phyloP scores from a whole-genome alignment of 179 eudicot genomes.

The Monotropa hypopitys region DNA sequence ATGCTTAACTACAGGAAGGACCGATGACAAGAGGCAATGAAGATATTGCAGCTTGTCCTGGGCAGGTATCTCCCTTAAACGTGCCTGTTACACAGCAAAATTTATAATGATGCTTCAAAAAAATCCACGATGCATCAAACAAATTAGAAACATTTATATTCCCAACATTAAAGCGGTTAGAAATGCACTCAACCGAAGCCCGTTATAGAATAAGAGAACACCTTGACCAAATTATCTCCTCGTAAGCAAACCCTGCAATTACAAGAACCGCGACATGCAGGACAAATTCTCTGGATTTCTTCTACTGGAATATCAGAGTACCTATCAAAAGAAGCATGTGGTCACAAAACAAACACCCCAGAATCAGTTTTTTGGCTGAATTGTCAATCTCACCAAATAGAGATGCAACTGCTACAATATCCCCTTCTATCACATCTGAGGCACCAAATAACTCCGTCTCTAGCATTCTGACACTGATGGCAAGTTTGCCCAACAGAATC shows the following conservation, averaged over 20 bases:
- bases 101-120: background rate
- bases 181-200: background rate
- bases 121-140: background rate
- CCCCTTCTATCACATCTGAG: constrained; percentile 85
- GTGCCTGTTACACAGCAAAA: constrained; percentile 33
- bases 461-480: constrained; percentile 69
- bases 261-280: constrained; percentile 95
- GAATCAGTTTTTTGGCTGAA: constrained; percentile 5
- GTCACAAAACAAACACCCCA: constrained; percentile 10
- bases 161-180: background rate
- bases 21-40: constrained; percentile 66
- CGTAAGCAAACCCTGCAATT: constrained; percentile 77
- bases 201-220: constrained; percentile 14
- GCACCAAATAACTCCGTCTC: constrained; percentile 54
- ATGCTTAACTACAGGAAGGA: constrained; percentile 70
- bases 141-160: background rate
- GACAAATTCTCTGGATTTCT: constrained; percentile 70
- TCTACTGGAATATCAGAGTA: constrained; percentile 55
- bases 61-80: constrained; percentile 65
- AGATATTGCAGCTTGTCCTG: constrained; percentile 81
- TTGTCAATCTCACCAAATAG: constrained; percentile 51
- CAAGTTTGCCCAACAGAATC: constrained; percentile 59
- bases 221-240: constrained; percentile 83
- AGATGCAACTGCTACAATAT: constrained; percentile 72
- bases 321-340: constrained; percentile 29